phyloP scores from a whole-genome alignment of 306 rosid species.

The Vicia villosa region DNA sequence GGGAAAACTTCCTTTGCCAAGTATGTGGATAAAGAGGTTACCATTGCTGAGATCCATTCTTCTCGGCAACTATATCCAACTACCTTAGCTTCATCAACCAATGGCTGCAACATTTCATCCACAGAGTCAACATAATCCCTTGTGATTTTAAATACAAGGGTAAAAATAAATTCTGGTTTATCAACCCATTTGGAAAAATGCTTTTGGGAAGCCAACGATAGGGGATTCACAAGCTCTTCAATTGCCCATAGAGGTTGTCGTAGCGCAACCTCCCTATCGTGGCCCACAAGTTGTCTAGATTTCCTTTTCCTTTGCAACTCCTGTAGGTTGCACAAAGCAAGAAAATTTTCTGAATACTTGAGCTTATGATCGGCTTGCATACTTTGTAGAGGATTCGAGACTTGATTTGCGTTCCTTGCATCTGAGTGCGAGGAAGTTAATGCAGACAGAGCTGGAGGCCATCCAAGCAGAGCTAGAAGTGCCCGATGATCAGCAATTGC shows the following conservation, averaged over 20 bases:
- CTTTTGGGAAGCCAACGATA: slow-evolving; percentile 74
- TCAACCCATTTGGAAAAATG: slow-evolving; percentile 93
- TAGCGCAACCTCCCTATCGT: slow-evolving; percentile 54
- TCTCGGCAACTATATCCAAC: slow-evolving; percentile 90
- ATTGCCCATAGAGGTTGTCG: slow-evolving; percentile 94
- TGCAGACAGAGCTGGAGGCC: slow-evolving; percentile 90
- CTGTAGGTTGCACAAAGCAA: slow-evolving; percentile 80
- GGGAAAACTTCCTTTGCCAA: slow-evolving; percentile 90
- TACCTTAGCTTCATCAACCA: slow-evolving; percentile 85
- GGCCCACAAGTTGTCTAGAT: slow-evolving; percentile 77
- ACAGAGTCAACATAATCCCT: slow-evolving; percentile 82
- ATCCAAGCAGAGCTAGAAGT: slow-evolving; percentile 80
- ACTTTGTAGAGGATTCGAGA: slow-evolving; percentile 69
- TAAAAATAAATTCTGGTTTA: slow-evolving; percentile 84
- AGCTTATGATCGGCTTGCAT: slow-evolving; percentile 80
- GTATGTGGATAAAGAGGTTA: slow-evolving; percentile 79
- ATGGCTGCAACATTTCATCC: slow-evolving; percentile 92
- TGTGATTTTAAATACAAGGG: slow-evolving; percentile 81
- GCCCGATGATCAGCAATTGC: slow-evolving; percentile 86
- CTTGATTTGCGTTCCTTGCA: slow-evolving; percentile 49
- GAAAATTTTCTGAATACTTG: slow-evolving; percentile 74
- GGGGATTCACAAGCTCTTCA: slow-evolving; percentile 95
- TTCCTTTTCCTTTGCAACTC: slow-evolving; percentile 87
- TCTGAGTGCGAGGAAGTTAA: slow-evolving; percentile 46
- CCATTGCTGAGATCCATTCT: slow-evolving; percentile 94